Evolutionary conservation across 2,329 filamentous ascomycete species (phyloP), one percentile per base, ranked within the genome.

Genomic region (Cercospora sp.): DNA sequence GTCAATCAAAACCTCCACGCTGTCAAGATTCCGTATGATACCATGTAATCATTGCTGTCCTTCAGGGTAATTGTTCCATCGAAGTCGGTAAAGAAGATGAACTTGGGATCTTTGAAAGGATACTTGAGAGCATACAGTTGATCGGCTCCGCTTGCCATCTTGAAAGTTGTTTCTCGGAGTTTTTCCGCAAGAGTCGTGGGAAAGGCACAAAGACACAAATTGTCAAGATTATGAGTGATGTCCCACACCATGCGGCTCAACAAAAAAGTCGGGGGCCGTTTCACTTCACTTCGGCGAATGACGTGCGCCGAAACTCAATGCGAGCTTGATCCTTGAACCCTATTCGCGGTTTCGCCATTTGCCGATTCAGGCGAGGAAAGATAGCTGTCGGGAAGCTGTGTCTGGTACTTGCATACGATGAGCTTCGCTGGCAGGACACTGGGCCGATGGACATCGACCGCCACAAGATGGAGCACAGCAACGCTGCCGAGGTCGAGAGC

Each of bases 61-160:
- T 87, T 83, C 66, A 89, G 86, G 60, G 94, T 97, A 79, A 97
- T 94, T 64, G 94, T 98, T 76, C 95, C 95, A 81, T 99, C 95
- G 79, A 98, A 98, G 83, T 99, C 95, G 74, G 94, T 97, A 85
- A 98, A 98, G 87, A 99, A 97, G 84, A 99, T 94, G 84, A 92
- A 91, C 82, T 93, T 91, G 62, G 94, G 94, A 79, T 91, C 89
- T 67, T 77, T 71, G 75, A 78, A 78, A 0, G 77, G 77, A 67
- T 78, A 79, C 71, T 81, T 79, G 81, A 85, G 80, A 57, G 82
- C 81, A 60, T 79, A 79, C 60, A 85, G 79, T 28, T 64, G 48
- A 39, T 81, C 78, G 72, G 60, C 65, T 64, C 64, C 55, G 65
- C 28, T 62, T 30, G 62, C 58, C 71, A 73, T 73, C 65, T 60